Conservation (phyloP, 2,329 filamentous ascomycete genomes). For the Rhinocladiella similis region DNA sequence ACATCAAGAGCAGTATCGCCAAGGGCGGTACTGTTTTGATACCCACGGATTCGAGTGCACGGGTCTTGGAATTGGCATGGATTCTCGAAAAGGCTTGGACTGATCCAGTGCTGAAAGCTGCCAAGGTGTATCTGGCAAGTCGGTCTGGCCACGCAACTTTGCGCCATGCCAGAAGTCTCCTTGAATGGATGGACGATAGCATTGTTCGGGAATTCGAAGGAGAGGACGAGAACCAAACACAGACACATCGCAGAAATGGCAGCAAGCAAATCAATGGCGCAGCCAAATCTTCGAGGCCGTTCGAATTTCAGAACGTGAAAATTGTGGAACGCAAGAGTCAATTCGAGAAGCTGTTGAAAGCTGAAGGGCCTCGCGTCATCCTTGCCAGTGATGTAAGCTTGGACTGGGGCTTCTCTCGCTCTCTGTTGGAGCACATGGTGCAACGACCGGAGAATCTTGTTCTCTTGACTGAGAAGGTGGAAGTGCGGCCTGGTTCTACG, state of each 20-base stretch:
- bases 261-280: conserved; percentile 42
- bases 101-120: conserved; percentile 53
- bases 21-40: conserved; percentile 90
- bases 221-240: conserved; percentile 37
- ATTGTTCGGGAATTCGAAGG: conserved; percentile 88
- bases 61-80: conserved; percentile 88
- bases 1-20: conserved; percentile 74
- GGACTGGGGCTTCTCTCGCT: conserved; percentile 92
- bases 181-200: conserved; percentile 98
- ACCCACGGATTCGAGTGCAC: conserved; percentile 91
- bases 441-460: conserved; percentile 78
- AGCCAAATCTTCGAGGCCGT: conserved; percentile 63
- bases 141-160: conserved; percentile 85
- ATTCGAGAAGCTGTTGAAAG: conserved; percentile 67
- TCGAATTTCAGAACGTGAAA: conserved; percentile 84
- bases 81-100: conserved; percentile 91
- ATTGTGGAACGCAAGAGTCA: conserved; percentile 80
- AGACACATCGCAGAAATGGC: conserved; percentile 40
- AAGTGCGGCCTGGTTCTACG: conserved; percentile 37
- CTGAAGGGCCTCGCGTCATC: conserved; percentile 67
- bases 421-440: conserved; percentile 72
- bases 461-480: conserved; percentile 73
- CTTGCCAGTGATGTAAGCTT: conserved; percentile 86
- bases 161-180: conserved; percentile 87
- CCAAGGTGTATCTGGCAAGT: conserved; percentile 76